These are phyloP conservation scores for Tuber magnatum DNA, from an alignment of 495 filamentous ascomycete genomes.

Conservation along the genomic window DNA sequence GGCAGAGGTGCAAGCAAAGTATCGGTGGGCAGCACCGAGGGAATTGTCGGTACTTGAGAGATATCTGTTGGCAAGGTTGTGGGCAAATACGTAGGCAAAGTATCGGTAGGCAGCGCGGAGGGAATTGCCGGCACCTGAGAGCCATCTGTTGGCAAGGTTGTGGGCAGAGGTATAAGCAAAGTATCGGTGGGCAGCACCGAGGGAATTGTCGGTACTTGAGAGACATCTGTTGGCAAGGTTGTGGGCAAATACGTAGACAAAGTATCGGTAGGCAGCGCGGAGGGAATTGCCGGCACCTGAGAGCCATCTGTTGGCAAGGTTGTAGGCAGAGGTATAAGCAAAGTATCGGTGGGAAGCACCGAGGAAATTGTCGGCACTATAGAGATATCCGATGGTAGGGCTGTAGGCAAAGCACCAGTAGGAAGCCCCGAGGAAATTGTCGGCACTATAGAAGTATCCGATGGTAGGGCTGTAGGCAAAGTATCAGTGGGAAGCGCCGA, in stretches of 20 bases:
- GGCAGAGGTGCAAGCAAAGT: constrained; percentile 1
- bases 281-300: not conserved
- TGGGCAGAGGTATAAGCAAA: not conserved
- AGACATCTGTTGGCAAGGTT: not conserved
- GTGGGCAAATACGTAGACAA: constrained; percentile 6
- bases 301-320: too few species aligned
- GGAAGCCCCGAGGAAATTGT: constrained; percentile 13
- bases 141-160: constrained; percentile 1
- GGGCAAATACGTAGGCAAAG: not conserved
- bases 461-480: not conserved
- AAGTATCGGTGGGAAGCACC: not conserved
- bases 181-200: not conserved
- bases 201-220: not conserved
- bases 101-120: constrained; percentile 9
- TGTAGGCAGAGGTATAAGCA: too few species aligned
- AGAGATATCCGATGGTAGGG: constrained; percentile 10
- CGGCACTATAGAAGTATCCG: constrained; percentile 7
- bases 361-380: constrained; percentile 11
- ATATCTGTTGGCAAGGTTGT: not conserved
- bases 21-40: constrained; percentile 6
- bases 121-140: constrained; percentile 5
- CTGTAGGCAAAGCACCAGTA: not conserved
- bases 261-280: constrained; percentile 8
- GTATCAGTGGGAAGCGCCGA: constrained; percentile 5
- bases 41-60: not conserved